A percentile compares a stretch with the other conserved stretches of the same genome.
Conservation (phyloP, 2,329 filamentous ascomycete genomes). For the Trichoderma aggressivum region DNA sequence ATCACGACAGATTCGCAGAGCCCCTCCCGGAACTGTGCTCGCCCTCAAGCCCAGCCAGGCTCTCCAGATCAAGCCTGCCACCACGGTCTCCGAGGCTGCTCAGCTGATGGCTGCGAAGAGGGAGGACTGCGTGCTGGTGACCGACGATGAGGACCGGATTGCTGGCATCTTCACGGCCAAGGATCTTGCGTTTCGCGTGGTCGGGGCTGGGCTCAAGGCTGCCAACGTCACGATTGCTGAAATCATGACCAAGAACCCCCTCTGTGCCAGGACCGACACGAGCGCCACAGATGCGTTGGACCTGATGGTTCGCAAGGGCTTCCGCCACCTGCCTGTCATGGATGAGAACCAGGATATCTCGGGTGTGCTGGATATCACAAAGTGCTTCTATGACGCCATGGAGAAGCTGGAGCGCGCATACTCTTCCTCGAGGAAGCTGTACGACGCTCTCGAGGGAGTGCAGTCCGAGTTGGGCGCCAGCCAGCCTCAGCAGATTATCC, state of each 20-base stretch:
- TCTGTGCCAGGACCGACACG: conserved; percentile 95
- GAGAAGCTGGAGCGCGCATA: conserved; percentile 98
- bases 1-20: conserved; percentile 83
- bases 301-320: conserved; percentile 97
- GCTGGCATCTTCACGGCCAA: conserved; percentile 99
- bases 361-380: conserved; percentile 96
- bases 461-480: conserved; percentile 94
- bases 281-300: conserved; percentile 96
- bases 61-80: conserved; percentile 93
- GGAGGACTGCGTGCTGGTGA: conserved; percentile 96
- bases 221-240: conserved; percentile 89
- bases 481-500: conserved; percentile 97
- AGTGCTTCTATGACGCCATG: conserved; percentile 99
- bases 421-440: conserved; percentile 94
- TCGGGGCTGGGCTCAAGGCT: conserved; percentile 85
- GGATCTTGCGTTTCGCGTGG: conserved; percentile 94
- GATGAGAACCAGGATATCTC: conserved; percentile 99
- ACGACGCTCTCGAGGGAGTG: conserved; percentile 95
- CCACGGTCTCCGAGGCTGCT: conserved; percentile 91
- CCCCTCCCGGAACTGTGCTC: conserved; percentile 91
- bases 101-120: conserved; percentile 99
- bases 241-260: conserved; percentile 99
- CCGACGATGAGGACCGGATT: conserved; percentile 96
- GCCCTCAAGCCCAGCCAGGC: conserved; percentile 93
- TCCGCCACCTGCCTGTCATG: conserved; percentile 97